Evolutionary conservation across 108 stramenopile species (phyloP).

Genomic region (Nitzschia sp.): DNA sequence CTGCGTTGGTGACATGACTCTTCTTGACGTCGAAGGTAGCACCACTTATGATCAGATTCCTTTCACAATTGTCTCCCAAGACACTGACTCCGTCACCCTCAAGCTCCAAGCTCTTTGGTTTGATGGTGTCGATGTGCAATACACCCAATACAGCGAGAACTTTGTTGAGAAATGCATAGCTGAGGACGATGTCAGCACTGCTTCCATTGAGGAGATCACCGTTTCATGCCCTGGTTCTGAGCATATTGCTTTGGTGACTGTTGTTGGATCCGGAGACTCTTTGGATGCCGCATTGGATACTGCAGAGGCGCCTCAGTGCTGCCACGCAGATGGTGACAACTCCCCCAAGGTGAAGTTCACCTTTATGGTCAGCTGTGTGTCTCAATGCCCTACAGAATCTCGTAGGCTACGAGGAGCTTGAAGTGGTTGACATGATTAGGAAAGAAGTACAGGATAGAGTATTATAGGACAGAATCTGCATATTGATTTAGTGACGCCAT

Average conservation of each 20-base stretch:
- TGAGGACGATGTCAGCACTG: neutral
- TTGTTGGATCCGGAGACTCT: neutral
- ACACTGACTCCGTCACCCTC: neutral
- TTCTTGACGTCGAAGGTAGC: neutral
- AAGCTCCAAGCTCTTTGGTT: neutral
- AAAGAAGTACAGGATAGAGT: too few relatives aligned
- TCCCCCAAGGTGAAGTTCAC: neutral
- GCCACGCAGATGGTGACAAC: neutral
- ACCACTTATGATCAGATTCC: neutral
- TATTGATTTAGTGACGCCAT: too few relatives aligned
- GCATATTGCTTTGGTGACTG: neutral
- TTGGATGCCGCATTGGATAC: neutral
- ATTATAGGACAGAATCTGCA: too few relatives aligned
- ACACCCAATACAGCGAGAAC: neutral
- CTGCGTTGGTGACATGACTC: neutral
- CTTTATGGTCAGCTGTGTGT: neutral
- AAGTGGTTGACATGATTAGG: too few relatives aligned
- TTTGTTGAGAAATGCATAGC: neutral
- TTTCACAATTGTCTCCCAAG: neutral
- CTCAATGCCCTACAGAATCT: neutral
- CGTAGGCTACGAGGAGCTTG: too few relatives aligned
- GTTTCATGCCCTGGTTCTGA: neutral
- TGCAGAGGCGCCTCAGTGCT: neutral
- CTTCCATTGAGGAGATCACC: neutral
- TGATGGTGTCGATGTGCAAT: neutral